A percentile compares a stretch with the other conserved stretches of the same genome.
Conservation (phyloP, 2,329 filamentous ascomycete genomes). For the Colletotrichum truncatum region DNA sequence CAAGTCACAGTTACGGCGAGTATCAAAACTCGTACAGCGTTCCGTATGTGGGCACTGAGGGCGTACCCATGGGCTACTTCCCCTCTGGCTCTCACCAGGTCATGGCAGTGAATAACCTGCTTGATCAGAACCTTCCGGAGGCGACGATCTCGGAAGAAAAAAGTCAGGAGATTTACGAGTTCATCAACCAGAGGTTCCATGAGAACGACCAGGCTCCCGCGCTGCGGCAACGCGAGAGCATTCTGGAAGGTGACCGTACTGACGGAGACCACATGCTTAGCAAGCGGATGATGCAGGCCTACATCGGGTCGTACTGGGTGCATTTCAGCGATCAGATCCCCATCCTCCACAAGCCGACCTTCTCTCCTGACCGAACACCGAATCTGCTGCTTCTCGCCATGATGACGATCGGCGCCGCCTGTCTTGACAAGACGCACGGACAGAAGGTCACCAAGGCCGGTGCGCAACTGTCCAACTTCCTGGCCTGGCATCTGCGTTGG, state of each 20-base stretch:
- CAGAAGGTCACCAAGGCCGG: constrained; percentile 77
- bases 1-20: constrained; percentile 58
- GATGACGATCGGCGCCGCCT: constrained; percentile 92
- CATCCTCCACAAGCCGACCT: constrained; percentile 94
- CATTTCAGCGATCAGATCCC: constrained; percentile 95
- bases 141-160: constrained; percentile 88
- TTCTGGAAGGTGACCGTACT: constrained; percentile 81
- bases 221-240: constrained; percentile 77
- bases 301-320: constrained; percentile 92
- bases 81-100: constrained; percentile 76
- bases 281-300: constrained; percentile 93
- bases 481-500: constrained; percentile 94
- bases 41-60: constrained; percentile 59
- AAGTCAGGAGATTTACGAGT: constrained; percentile 81
- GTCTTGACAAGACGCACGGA: constrained; percentile 84
- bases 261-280: constrained; percentile 76
- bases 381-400: constrained; percentile 87
- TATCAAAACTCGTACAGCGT: constrained; percentile 58
- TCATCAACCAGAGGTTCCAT: constrained; percentile 84
- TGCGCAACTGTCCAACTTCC: constrained; percentile 86
- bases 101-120: constrained; percentile 88
- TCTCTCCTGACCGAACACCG: constrained; percentile 86
- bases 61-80: constrained; percentile 62
- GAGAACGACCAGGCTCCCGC: constrained; percentile 80
- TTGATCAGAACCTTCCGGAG: constrained; percentile 83